Evolutionary conservation across 306 rosid species (phyloP), one percentile per base, ranked within the genome.

Genomic region (Medicago truncatula): DNA sequence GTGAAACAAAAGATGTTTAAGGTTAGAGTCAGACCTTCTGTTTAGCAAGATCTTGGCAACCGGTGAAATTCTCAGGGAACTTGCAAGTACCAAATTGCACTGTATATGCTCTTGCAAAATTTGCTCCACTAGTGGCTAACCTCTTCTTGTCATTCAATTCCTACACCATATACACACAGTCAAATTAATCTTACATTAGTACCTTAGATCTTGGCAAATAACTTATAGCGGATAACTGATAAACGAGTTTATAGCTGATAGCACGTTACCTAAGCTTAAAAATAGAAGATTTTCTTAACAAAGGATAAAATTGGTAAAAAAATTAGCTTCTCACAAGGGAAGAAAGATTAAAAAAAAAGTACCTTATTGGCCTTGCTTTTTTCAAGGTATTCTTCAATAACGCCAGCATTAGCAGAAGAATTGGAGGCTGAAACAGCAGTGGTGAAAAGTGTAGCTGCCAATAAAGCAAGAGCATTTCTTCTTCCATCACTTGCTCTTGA

Each of bases 31-130:
- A 61, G 69, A 92, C 99, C 93, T 90, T 96, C 78, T 89, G 99
- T 78, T 90, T 96, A 3, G 98, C 99, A 46, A 96, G 99, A 89
- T 96, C 99, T 89, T 96, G 98, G 87, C 99, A 96, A 65, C 99
- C 99, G 38, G 99, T 96, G 85, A 96, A 96, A 84, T 96, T 96
- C 88, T 96, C 97, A n/a, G 99, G 99, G 94, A 96, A 96, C 82
- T 96, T 92, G 91, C 99, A 96, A 15, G 84, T 41, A n/a, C 99
- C 99, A 67, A 96, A 96, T 78, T 96, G 77, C 78, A 96, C 99
- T 0, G 99, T 96, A 83, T 86, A 96, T 31, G 99, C 99, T 76
- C 99, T 87, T 15, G 99, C 99, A 60, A 92, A 92, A 73, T 96
- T 96, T 34, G 99, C 99, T 4, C 96, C 97, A 80, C 91, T 90